Base-by-base conservation (phyloP, 1,284 basidiomycete species). In the Vanrija sp. region DNA sequence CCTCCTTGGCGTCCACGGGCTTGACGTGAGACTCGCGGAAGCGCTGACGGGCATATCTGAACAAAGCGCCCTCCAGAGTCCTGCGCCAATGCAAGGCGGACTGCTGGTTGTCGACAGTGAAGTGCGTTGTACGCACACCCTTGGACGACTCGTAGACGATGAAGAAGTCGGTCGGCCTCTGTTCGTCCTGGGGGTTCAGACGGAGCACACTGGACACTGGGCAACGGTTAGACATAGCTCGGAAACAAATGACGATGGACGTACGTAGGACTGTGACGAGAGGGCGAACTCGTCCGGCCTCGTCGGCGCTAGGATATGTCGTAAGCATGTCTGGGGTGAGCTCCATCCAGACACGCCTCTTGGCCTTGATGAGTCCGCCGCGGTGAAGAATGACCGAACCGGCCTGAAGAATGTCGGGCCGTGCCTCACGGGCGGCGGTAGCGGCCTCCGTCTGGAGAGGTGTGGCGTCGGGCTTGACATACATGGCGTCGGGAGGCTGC, bases 341-440 rank as follows among this genome's bases (percentile, higher is more conserved):
- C 64, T 86, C 85, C 68, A 86, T 65, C 85, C 85, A 86, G 6
- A 85, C 74, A n/a, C 83, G 77, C 60, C 80, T 81, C 43, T 77
- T 67, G 43, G 69, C 73, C 18, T 74, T 70, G 50, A 78, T 74
- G 61, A 78, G 73, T 23, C 80, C 61, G 8, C 56, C 38, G 5
- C 79, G 73, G 61, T 83, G 83, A 18, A 83, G 67, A 0, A 80
- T 75, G 4, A 82, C 83, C 1, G 83, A 74, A 0, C 85, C 85
- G 2, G 81, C 65, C 60, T 81, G 82, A 46, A 86, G 72, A 21
- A 83, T 59, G 28, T 68, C 58, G 1, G 62, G 62, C 26, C 54
- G 49, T 3, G 52, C 54, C 19, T 39, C 38, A 10, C 61, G 46
- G 8, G 55, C 54, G 6, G 9, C 42, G 0, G 56, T 57, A 3